phyloP scores from a whole-genome alignment of 2,329 filamentous ascomycete genomes.

The Monilinia fructigena region DNA sequence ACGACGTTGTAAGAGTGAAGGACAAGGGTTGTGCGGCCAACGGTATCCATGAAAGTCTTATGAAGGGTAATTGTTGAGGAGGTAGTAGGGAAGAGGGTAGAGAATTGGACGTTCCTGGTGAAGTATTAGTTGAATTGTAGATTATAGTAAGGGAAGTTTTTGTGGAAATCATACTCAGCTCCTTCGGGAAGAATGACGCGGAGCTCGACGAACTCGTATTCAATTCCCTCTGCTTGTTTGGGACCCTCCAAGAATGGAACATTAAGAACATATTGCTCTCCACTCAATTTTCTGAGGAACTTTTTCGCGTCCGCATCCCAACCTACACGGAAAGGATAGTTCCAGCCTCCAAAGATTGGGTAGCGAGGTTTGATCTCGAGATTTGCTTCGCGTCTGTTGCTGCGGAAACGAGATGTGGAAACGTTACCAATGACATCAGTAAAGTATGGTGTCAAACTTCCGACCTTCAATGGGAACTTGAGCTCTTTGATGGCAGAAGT shows the following conservation, averaged over 20 bases:
- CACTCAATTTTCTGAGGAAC: constrained; percentile 65
- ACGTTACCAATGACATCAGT: constrained; percentile 96
- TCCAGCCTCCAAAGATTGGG: constrained; percentile 97
- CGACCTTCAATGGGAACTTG: constrained; percentile 73
- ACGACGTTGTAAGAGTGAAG: constrained; percentile 83
- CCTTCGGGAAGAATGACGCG: constrained; percentile 89
- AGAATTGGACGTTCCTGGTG: constrained; percentile 72
- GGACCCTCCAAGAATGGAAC: constrained; percentile 93
- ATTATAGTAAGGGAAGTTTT: constrained; percentile 41
- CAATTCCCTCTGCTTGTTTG: constrained; percentile 78
- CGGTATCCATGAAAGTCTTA: constrained; percentile 89
- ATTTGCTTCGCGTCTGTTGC: constrained; percentile 71
- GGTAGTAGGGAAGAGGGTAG: constrained; percentile 70
- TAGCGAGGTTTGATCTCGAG: constrained; percentile 92
- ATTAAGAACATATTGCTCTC: constrained; percentile 77
- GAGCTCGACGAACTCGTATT: constrained; percentile 78
- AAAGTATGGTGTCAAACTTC: constrained; percentile 87
- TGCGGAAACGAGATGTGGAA: constrained; percentile 85
- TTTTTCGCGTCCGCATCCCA: constrained; percentile 86
- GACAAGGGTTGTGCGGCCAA: constrained; percentile 79
- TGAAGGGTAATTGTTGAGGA: constrained; percentile 61
- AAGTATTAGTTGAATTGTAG: constrained; percentile 46
- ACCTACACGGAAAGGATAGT: constrained; percentile 93
- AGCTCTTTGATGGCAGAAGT: constrained; percentile 79
- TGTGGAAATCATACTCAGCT: constrained; percentile 62